Evolutionary conservation across 2,329 filamentous ascomycete genomes (phyloP).

Genomic region (Xylaria sp.): DNA sequence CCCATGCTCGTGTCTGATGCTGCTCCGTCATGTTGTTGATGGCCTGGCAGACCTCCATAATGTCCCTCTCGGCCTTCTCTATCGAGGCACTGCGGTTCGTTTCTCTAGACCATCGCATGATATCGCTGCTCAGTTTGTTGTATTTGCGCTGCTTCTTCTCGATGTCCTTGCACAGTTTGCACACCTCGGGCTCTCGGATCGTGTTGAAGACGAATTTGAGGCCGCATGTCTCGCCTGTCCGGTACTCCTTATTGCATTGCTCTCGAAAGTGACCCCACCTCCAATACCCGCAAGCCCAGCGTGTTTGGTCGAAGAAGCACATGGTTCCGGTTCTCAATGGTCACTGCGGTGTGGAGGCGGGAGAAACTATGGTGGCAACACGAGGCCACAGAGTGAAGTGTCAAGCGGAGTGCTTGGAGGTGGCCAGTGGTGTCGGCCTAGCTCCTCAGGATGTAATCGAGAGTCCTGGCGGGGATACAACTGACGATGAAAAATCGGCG

Average conservation of each 20-base stretch:
- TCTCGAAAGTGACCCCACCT: constrained; percentile 93
- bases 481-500: constrained; percentile 29
- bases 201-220: constrained; percentile 88
- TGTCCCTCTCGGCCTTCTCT: constrained; percentile 75
- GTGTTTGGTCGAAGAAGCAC: constrained; percentile 96
- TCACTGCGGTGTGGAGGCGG: constrained; percentile 24
- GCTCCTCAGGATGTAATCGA: constrained; percentile 21
- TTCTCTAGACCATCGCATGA: constrained; percentile 80
- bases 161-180: constrained; percentile 88
- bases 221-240: constrained; percentile 95
- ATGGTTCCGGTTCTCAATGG: constrained; percentile 58
- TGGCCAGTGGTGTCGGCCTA: constrained; percentile 14
- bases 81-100: constrained; percentile 79
- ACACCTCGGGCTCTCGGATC: constrained; percentile 70
- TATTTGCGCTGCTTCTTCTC: constrained; percentile 83
- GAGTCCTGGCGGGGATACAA: constrained; percentile 30
- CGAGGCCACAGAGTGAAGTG: constrained; percentile 17
- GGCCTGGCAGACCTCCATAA: constrained; percentile 71
- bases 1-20: constrained; percentile 55
- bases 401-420: constrained; percentile 10
- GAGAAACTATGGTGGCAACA: constrained; percentile 13
- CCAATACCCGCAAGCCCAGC: constrained; percentile 88
- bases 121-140: constrained; percentile 77
- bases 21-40: constrained; percentile 59
- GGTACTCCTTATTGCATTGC: constrained; percentile 94